Evolutionary conservation across 805 yeast species (phyloP).

Genomic region (Alloascoidea africana): DNA sequence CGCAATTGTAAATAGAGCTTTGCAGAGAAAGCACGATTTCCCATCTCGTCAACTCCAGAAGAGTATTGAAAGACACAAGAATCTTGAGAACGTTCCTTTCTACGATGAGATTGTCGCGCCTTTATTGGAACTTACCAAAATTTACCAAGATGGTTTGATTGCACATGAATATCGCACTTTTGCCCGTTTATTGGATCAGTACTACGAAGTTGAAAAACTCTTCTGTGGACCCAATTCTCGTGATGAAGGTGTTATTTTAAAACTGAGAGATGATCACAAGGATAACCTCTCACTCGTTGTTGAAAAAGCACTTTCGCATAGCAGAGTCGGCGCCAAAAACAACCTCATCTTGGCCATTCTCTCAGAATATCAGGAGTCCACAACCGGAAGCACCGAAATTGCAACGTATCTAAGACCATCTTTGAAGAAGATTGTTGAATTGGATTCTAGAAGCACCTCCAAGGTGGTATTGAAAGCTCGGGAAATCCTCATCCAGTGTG

Average conservation of each 20-base stretch:
- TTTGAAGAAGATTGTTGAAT: constrained; percentile 67
- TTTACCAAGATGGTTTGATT: constrained; percentile 60
- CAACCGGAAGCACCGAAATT: constrained; percentile 56
- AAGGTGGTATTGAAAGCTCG: constrained; percentile 92
- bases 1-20: constrained; percentile 50
- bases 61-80: constrained; percentile 43
- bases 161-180: constrained; percentile 76
- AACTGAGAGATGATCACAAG: constrained; percentile 77
- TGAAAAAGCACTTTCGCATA: constrained; percentile 66
- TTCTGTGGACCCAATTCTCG: constrained; percentile 65
- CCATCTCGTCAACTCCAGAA: constrained; percentile 81
- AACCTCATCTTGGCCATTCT: constrained; percentile 77
- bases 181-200: constrained; percentile 52
- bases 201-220: constrained; percentile 60
- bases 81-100: constrained; percentile 20
- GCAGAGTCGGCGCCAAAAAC: constrained; percentile 87
- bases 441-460: constrained; percentile 82
- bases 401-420: constrained; percentile 55
- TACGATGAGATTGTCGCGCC: constrained; percentile 57
- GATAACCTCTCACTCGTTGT: constrained; percentile 63
- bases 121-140: constrained; percentile 48
- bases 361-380: constrained; percentile 55
- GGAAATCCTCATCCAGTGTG: constrained; percentile 91
- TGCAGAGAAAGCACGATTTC: constrained; percentile 63
- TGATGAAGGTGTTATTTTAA: constrained; percentile 81